These are phyloP conservation scores for Microbotryum silenes-acaulis DNA, from an alignment of 1,284 basidiomycete species.

Conservation along the genomic window DNA sequence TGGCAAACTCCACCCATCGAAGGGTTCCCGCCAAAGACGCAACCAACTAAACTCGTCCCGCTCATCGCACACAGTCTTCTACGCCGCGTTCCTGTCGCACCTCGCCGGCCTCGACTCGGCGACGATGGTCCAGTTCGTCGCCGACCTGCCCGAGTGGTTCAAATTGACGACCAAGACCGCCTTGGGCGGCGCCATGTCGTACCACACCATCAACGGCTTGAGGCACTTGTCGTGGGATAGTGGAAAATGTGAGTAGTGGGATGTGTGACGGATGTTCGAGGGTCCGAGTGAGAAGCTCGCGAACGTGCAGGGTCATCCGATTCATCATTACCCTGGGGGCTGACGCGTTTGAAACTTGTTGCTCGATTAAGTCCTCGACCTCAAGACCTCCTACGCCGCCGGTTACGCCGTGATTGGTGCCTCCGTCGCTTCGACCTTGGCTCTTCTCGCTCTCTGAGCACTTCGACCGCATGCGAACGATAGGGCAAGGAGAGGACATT, in stretches of 20 bases:
- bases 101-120: conserved; percentile 72
- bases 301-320: too few species aligned
- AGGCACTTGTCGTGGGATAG: conserved; percentile 88
- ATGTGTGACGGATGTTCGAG: too few species aligned
- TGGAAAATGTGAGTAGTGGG: conserved; percentile 64
- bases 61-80: conserved; percentile 55
- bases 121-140: conserved; percentile 64
- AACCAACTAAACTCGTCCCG: not conserved
- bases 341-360: not conserved
- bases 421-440: conserved; percentile 65
- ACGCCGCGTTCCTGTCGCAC: conserved; percentile 81
- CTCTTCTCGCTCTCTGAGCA: conserved; percentile 16
- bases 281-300: too few species aligned
- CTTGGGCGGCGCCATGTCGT: conserved; percentile 75
- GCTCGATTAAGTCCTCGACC: conserved; percentile 55
- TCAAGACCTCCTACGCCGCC: conserved; percentile 68
- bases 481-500: too few species aligned
- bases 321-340: not conserved
- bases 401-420: conserved; percentile 79
- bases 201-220: conserved; percentile 84
- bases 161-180: conserved; percentile 68
- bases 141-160: conserved; percentile 44
- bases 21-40: too few species aligned
- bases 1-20: not conserved
- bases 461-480: too few species aligned